These are phyloP conservation scores for Botrytis fragariae DNA, from an alignment of 2,329 filamentous ascomycete species.

Conservation along the genomic window DNA sequence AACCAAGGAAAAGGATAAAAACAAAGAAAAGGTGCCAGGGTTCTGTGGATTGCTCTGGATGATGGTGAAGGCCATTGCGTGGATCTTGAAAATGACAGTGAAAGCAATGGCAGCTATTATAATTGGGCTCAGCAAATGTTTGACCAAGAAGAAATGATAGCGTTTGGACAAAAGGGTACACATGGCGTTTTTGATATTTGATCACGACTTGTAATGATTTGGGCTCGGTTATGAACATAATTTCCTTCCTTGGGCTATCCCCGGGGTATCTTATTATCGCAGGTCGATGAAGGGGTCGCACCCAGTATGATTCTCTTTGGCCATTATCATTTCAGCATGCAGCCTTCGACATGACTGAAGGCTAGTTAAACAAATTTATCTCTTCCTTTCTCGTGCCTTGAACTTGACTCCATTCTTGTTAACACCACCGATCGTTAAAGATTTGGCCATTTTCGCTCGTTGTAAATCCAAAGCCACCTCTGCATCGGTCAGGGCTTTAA, in stretches of 20 bases:
- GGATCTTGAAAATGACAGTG: conserved; percentile 55
- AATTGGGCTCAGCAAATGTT: conserved; percentile 50
- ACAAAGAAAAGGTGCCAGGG: conserved; percentile 45
- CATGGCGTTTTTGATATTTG: conserved; percentile 19
- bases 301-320: conserved; percentile 11
- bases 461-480: conserved; percentile 58
- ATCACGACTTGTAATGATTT: conserved; percentile 18
- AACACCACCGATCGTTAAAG: conserved; percentile 56
- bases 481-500: conserved; percentile 53
- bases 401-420: conserved; percentile 61
- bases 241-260: conserved; percentile 12
- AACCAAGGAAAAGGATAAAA: conserved; percentile 47
- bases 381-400: conserved; percentile 61
- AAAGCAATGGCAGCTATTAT: conserved; percentile 53
- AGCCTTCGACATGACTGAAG: conserved; percentile 34
- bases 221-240: conserved; percentile 9
- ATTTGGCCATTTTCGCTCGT: conserved; percentile 64
- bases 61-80: conserved; percentile 57
- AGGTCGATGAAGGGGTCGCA: conserved; percentile 16
- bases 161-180: conserved; percentile 31
- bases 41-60: conserved; percentile 53
- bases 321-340: conserved; percentile 27
- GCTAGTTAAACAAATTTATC: conserved; percentile 38
- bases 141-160: conserved; percentile 44
- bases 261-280: conserved; percentile 21